Conservation (phyloP, 805 yeast genomes). For the Wickerhamiella domercqiae region DNA sequence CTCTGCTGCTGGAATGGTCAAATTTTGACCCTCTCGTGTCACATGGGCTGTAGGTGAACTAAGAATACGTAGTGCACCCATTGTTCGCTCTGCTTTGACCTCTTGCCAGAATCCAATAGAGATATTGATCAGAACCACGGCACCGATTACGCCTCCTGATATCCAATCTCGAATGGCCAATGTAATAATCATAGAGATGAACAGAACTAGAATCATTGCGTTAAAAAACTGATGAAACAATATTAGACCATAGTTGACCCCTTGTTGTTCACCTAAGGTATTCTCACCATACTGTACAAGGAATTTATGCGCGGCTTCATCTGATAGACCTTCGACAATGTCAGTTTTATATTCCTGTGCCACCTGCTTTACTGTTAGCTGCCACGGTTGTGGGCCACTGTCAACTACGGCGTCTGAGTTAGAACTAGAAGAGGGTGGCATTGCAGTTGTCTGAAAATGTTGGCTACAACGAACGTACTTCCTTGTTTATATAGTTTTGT, state of each 20-base stretch:
- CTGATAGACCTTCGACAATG: constrained; percentile 33
- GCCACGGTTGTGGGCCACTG: constrained; percentile 13
- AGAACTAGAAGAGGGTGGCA: neutral
- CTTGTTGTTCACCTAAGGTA: constrained; percentile 43
- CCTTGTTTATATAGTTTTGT: neutral
- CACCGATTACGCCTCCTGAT: constrained; percentile 66
- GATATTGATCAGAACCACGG: constrained; percentile 49
- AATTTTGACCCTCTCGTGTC: constrained; percentile 42
- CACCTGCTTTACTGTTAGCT: constrained; percentile 24
- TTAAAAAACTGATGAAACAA: constrained; percentile 53
- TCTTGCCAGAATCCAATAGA: constrained; percentile 58
- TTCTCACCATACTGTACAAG: constrained; percentile 37
- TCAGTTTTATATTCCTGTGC: constrained; percentile 29
- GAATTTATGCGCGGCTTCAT: constrained; percentile 22
- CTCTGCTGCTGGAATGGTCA: constrained; percentile 42
- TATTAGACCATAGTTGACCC: constrained; percentile 39
- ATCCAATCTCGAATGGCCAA: constrained; percentile 66
- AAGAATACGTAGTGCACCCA: constrained; percentile 54
- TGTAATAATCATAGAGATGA: constrained; percentile 55
- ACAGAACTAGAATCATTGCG: constrained; percentile 62
- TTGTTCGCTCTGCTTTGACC: constrained; percentile 59
- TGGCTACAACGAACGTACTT: neutral
- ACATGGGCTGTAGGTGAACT: constrained; percentile 60
- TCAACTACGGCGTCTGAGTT: neutral
- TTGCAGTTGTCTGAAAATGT: neutral